Conservation (phyloP, 352 stramenopile species). For the Phytophthora brassicae region DNA sequence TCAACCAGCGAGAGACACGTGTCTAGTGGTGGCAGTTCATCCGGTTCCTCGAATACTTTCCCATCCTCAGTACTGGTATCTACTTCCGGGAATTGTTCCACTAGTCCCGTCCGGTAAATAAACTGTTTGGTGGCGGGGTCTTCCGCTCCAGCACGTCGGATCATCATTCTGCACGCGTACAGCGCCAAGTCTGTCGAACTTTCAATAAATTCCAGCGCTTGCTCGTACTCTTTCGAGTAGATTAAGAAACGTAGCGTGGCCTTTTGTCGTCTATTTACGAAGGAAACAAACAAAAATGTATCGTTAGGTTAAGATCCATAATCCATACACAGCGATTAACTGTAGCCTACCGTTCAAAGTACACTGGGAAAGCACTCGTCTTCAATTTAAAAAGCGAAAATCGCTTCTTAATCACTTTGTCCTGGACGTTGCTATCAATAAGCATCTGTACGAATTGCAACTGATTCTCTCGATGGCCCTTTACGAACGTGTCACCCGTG, state of each 20-base stretch:
- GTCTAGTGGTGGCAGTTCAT: conserved; percentile 41
- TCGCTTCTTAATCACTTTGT: conserved; percentile 79
- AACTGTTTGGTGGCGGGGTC: conserved; percentile 58
- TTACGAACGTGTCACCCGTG: conserved; percentile 59
- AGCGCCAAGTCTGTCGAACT: conserved; percentile 27
- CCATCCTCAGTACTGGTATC: conserved; percentile 34
- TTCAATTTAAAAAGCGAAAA: conserved; percentile 60
- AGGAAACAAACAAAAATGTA: not conserved
- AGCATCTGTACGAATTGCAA: conserved; percentile 52
- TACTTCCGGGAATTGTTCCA: conserved; percentile 47
- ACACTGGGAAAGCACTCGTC: conserved; percentile 56
- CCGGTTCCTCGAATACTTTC: conserved; percentile 38
- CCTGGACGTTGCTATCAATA: conserved; percentile 40
- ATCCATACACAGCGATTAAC: not conserved
- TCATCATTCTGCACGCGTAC: conserved; percentile 63
- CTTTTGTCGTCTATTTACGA: conserved; percentile 34
- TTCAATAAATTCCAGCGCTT: conserved; percentile 46
- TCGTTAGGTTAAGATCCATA: not conserved
- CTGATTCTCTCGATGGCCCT: conserved; percentile 38
- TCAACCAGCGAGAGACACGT: conserved; percentile 52
- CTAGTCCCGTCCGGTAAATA: conserved; percentile 43
- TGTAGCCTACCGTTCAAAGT: conserved; percentile 43
- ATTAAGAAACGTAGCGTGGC: conserved; percentile 62
- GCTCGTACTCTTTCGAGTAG: conserved; percentile 60
- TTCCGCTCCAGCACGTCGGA: conserved; percentile 42